A percentile compares a stretch with the other conserved stretches of the same genome.
Evolutionary conservation across 129 eudicot genomes (phyloP).

Genomic region (Rutidosis leptorrhynchoides): DNA sequence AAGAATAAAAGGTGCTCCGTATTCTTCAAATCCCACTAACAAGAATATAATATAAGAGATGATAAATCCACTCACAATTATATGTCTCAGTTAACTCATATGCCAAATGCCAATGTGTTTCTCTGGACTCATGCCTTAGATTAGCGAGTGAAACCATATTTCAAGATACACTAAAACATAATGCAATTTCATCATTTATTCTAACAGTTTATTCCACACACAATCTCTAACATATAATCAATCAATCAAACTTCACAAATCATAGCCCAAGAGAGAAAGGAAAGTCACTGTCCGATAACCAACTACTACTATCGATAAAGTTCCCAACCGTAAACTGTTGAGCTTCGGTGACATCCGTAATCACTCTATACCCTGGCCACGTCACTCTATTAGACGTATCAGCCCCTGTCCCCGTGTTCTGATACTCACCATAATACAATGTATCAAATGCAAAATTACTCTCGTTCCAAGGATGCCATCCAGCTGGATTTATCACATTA

Average conservation of each 20-base stretch:
- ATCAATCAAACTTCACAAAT: background rate
- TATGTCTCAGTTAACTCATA: too few species aligned
- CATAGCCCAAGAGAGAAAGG: conserved; percentile 66
- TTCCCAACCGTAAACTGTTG: conserved; percentile 44
- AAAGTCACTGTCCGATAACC: conserved; percentile 53
- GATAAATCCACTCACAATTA: too few species aligned
- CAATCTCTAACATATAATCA: background rate
- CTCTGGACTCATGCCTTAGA: too few species aligned
- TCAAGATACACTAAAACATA: background rate
- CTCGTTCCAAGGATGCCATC: conserved; percentile 79
- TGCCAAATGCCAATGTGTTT: too few species aligned
- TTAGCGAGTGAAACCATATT: too few species aligned
- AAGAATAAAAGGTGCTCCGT: too few species aligned
- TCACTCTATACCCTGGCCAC: conserved; percentile 67
- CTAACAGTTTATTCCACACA: conserved; percentile 4
- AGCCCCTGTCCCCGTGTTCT: conserved; percentile 65
- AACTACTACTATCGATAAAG: conserved; percentile 55
- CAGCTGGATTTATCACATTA: conserved; percentile 59
- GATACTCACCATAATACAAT: conserved; percentile 61
- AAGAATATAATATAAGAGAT: too few species aligned
- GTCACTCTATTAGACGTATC: conserved; percentile 53
- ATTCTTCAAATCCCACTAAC: too few species aligned
- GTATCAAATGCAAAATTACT: conserved; percentile 63
- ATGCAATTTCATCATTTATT: background rate
- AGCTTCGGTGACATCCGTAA: conserved; percentile 61